phyloP scores from a whole-genome alignment of 116 monocot species.

The Trichopus zeylanicus region DNA sequence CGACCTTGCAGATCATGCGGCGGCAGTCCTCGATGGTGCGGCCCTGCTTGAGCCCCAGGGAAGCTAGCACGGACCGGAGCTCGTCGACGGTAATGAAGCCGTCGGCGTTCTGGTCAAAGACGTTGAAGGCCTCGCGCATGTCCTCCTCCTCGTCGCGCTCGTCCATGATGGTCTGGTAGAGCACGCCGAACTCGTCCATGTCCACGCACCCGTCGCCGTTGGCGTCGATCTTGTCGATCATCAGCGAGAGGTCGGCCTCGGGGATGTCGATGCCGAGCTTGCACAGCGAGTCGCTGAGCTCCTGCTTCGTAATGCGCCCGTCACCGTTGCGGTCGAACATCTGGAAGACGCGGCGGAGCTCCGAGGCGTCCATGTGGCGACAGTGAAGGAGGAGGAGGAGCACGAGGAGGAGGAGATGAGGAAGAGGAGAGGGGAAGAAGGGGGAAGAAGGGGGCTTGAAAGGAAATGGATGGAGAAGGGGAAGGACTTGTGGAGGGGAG shows the following conservation, averaged over 20 bases:
- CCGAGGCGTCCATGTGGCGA: constrained; percentile 38
- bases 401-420: not conserved
- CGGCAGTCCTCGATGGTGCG: constrained; percentile 25
- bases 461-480: not conserved
- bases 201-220: constrained; percentile 87
- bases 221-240: constrained; percentile 75
- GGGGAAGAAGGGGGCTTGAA: not conserved
- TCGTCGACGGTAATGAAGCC: constrained; percentile 32
- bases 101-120: constrained; percentile 13
- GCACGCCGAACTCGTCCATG: constrained; percentile 64
- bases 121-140: constrained; percentile 12
- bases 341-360: constrained; percentile 79
- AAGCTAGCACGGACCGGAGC: constrained; percentile 26
- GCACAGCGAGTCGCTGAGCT: constrained; percentile 56
- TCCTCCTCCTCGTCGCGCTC: constrained; percentile 39
- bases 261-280: constrained; percentile 76
- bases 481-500: not conserved
- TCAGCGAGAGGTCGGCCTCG: constrained; percentile 45
- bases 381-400: not conserved
- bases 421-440: not conserved
- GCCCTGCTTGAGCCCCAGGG: constrained; percentile 36
- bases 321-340: constrained; percentile 90
- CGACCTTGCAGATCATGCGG: constrained; percentile 16
- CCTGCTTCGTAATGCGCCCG: constrained; percentile 66
- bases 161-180: constrained; percentile 62